Base-by-base conservation (phyloP, 2,329 filamentous ascomycete genomes). In the Exophiala sp. region DNA sequence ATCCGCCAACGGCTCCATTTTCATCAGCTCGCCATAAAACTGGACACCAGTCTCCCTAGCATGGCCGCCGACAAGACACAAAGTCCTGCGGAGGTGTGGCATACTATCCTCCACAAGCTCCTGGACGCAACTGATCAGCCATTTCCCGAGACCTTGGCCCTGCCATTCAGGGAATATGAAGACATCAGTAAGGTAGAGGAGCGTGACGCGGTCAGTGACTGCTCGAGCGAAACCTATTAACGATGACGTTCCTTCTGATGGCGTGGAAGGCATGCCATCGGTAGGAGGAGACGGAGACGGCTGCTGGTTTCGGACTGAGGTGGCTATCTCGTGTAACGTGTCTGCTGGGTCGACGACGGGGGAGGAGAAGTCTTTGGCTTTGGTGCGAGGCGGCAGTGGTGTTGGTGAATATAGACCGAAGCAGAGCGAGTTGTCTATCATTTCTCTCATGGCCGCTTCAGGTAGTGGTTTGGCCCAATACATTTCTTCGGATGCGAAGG, bases 131-230 rank as follows among this genome's bases (percentile, higher is more conserved):
- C 70, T 65, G 64, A 86, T 76, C 62, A 87, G 66, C 81, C 82
- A 87, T 37, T 70, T 75, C 2, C 80, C 84, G 1, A 88, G 70
- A 0, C 84, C 83, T 8, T 73, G 69, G 3, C 77, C 74, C 62
- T 83, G 81, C 59, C 80, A 78, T 32, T 75, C 72, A 0, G 76
- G 70, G 2, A 79, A 64, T 18, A 87, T 70, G 64, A 83, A 87
- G 16, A 86, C 79, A 60, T 87, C 84, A 21, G 83, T 83, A 32
- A 85, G 66, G 59, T 85, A 88, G 27, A 77, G 81, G 58, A 86
- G 80, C 0, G 83, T 84, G 40, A 80, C 74, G 60, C 78, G 76
- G 65, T 88, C 85, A 7, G 84, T 88, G 44, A 88, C 70, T n/a
- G 85, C 65, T 27, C 85, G 73, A 1, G 75, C 76, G 48, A 83